Evolutionary conservation across 225 moss, liverwort and hornwort genomes (phyloP).

Genomic region (Antitrichia curtipendula): DNA sequence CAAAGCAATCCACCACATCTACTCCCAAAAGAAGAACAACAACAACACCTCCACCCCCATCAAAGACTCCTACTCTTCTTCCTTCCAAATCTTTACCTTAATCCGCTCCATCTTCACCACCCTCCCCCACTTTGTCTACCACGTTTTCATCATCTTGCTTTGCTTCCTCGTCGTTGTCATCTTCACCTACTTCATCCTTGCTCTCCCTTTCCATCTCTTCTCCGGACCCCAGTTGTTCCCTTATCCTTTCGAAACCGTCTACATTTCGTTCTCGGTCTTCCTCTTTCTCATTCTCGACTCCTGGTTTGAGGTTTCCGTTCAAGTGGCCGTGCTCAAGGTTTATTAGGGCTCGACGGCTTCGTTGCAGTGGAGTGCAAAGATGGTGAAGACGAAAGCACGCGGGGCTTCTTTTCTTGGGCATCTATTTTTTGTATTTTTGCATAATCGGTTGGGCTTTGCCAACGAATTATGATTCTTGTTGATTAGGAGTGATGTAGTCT

Average conservation of each 20-base stretch:
- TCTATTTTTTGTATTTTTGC: too few species aligned
- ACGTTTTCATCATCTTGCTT: not conserved
- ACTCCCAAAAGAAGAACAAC: too few species aligned
- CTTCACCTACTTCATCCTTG: not conserved
- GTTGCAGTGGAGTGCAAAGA: too few species aligned
- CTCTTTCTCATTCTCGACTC: not conserved
- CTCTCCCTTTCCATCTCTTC: not conserved
- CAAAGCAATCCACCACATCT: not conserved
- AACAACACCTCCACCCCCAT: too few species aligned
- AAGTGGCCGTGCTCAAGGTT: not conserved
- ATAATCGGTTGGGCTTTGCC: too few species aligned
- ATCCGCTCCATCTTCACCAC: not conserved
- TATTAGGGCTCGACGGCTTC: rapidly evolving
- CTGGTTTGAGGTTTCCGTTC: not conserved
- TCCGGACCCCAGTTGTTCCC: rapidly evolving
- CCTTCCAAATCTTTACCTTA: not conserved
- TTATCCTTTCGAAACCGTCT: not conserved
- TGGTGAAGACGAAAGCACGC: too few species aligned
- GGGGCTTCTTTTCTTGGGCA: too few species aligned
- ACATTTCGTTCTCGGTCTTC: not conserved
- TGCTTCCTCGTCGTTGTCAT: not conserved
- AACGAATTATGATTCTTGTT: too few species aligned
- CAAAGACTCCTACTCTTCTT: not conserved
- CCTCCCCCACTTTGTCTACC: not conserved
- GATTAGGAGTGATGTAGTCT: too few species aligned